Base-by-base conservation (phyloP, 2,329 filamentous ascomycete genomes). In the Xylaria sp. region DNA sequence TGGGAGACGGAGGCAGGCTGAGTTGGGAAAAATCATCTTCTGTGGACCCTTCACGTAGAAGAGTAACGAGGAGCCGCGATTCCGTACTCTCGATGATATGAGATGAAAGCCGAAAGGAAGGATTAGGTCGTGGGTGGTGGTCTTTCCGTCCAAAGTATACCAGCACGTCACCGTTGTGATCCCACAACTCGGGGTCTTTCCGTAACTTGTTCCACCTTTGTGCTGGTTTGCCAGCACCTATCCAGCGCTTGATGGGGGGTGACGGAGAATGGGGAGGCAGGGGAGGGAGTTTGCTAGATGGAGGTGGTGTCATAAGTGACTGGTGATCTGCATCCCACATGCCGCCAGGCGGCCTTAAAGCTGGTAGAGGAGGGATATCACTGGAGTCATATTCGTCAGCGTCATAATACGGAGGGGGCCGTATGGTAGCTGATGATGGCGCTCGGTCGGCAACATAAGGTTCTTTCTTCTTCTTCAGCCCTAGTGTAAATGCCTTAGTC, bases 161-260 rank as follows among this genome's bases (percentile, higher is more conserved):
- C 9, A 88, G 75, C 14, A 87, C 85, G 62, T 88, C 86, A 21
- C 86, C 86, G 60, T 85, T 84, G 0, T 82, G 81, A 67, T 87
- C 84, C 85, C 85, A 88, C 2, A 88, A 73, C 67, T 87, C 85
- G 1, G 84, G 83, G 51, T 88, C 85, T 70, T 86, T 85, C 9
- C 82, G 78, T 2, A 87, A 75, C 69, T 85, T 86, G 67, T 84
- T 86, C 84, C 84, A 87, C 31, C 79, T 76, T 53, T 83, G 79
- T 0, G 81, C 78, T 0, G 81, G 78, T 14, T 80, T 75, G 0
- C 83, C 83, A 2, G 74, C 77, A 0, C 84, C 84, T 12, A 82
- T 75, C 84, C 84, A 87, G 12, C 83, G 81, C 68, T 81, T 84
- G 60, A 85, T 80, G 2, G 78, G 76, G 0, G 81, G 78, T 15